Conservation (phyloP, 192 early-diverging fungal genomes). For the Gaertneriomyces semiglobifer region DNA sequence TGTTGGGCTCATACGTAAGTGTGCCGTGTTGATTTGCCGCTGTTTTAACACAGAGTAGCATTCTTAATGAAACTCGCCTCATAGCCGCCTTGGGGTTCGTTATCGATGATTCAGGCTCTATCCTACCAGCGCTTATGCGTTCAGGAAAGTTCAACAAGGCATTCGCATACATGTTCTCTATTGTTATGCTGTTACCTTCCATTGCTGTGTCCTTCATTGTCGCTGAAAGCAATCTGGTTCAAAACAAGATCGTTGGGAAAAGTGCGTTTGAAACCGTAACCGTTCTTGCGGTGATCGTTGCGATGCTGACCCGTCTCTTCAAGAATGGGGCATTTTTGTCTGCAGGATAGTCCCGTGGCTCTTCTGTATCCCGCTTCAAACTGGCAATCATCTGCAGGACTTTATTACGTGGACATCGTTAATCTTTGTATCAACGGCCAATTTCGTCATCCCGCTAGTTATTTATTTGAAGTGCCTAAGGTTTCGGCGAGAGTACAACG, state of each 20-base stretch:
- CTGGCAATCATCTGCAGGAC: constrained; percentile 30
- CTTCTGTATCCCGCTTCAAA: constrained; percentile 43
- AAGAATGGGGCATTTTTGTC: constrained; percentile 23
- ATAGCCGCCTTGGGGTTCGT: constrained; percentile 32
- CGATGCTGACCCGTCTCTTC: not conserved
- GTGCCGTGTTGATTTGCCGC: not conserved
- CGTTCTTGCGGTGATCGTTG: constrained; percentile 3
- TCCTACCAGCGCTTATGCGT: constrained; percentile 29
- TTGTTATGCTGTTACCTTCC: constrained; percentile 51
- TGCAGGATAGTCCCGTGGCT: constrained; percentile 50
- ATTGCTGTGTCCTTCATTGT: constrained; percentile 53
- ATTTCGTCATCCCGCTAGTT: constrained; percentile 54
- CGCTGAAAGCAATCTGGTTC: constrained; percentile 42
- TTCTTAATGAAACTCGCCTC: not conserved
- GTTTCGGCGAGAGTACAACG: constrained; percentile 48
- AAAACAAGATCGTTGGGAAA: constrained; percentile 42
- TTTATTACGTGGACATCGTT: constrained; percentile 54
- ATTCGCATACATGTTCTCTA: constrained; percentile 43
- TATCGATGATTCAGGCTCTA: constrained; percentile 35
- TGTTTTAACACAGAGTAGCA: not conserved
- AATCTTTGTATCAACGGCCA: constrained; percentile 50
- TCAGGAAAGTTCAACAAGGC: constrained; percentile 37
- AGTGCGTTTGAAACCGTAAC: not conserved
- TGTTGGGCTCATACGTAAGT: constrained; percentile 43
- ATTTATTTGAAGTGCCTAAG: constrained; percentile 52